Base-by-base conservation (phyloP, 2,329 filamentous ascomycete genomes). In the Davidsoniella neocaledoniae region DNA sequence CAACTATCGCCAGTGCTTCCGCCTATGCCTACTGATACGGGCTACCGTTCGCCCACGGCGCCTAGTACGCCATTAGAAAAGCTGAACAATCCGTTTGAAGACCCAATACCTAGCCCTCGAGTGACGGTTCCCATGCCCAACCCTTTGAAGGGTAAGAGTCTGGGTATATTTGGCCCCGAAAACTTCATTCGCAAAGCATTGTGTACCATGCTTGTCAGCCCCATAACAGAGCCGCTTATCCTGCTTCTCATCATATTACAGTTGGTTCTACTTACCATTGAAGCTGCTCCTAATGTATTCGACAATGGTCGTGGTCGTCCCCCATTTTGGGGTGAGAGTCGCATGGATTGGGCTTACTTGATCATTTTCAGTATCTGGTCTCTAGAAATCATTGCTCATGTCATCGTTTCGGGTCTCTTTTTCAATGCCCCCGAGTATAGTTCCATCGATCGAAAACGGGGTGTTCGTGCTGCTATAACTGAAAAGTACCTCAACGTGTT, bases 371-470 rank as follows among this genome's bases (percentile, higher is more conserved):
- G 83, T 52, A 75, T 98, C 46, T 98, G 96, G 62, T 94, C 88
- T 0, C 59, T 93, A 19, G 93, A 98, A 63, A 73, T 93, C 36
- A 68, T 82, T 50, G 79, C 85, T 54, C 83, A 88, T 50, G 81
- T 88, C 40, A 81, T 98, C 53, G 93, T 98, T 0, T 98, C 91
- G 0, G 93, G 91, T 0, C 83, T 98, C 57, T 72, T 98, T 29
- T 70, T 94, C 56, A 98, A 98, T 60, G 84, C 91, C 1, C 69
- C 78, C 7, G 88, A 95, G 61, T 95, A 95, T 63, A 94, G 86
- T 63, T 93, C 87, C 4, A 83, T 93, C 54, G 84, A 93, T 62
- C 77, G 85, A 48, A 76, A 81, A 55, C 71, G 81, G 29, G 85
- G 87, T 9, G 65, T 94, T 7, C 78, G 77, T 48, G 79, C 81